phyloP scores from a whole-genome alignment of 352 stramenopile species.

The Phytophthora sp. region DNA sequence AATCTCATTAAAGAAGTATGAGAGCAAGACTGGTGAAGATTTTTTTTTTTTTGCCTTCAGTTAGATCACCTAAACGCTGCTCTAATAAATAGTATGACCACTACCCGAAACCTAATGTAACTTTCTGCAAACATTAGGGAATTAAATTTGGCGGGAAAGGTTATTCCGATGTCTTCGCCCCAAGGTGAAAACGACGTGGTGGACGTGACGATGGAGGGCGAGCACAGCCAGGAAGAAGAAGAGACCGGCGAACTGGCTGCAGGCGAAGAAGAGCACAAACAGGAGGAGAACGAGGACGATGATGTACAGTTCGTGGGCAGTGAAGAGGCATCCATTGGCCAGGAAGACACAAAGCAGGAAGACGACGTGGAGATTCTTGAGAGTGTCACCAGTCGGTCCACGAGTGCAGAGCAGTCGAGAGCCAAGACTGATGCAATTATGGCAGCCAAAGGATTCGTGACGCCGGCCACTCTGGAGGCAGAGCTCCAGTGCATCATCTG shows the following conservation, averaged over 20 bases:
- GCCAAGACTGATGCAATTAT: conserved; percentile 25
- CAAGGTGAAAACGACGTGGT: conserved; percentile 2
- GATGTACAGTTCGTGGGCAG: conserved; percentile 33
- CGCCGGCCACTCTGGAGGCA: conserved; percentile 24
- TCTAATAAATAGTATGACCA: too few relatives aligned
- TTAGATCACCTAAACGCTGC: too few relatives aligned
- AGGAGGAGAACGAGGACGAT: conserved; percentile 33
- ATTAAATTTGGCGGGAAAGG: conserved; percentile 5
- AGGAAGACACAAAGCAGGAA: neutral
- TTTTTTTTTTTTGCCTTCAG: too few relatives aligned
- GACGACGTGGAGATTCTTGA: conserved; percentile 19
- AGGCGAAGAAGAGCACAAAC: conserved; percentile 19
- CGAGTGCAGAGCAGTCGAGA: conserved; percentile 17
- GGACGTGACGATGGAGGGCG: conserved; percentile 18
- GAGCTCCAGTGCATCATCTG: conserved; percentile 69
- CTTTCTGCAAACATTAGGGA: conserved; percentile 6
- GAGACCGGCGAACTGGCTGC: neutral
- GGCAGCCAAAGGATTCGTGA: conserved; percentile 31
- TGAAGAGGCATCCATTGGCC: conserved; percentile 8
- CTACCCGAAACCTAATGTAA: conserved; percentile 5
- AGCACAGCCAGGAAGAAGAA: conserved; percentile 4
- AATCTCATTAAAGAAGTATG: too few relatives aligned
- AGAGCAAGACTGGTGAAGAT: too few relatives aligned
- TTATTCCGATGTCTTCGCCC: conserved; percentile 5
- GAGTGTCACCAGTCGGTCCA: neutral